Base-by-base conservation (phyloP, 768 basidiomycete genomes). In the Lyophyllum atratum region DNA sequence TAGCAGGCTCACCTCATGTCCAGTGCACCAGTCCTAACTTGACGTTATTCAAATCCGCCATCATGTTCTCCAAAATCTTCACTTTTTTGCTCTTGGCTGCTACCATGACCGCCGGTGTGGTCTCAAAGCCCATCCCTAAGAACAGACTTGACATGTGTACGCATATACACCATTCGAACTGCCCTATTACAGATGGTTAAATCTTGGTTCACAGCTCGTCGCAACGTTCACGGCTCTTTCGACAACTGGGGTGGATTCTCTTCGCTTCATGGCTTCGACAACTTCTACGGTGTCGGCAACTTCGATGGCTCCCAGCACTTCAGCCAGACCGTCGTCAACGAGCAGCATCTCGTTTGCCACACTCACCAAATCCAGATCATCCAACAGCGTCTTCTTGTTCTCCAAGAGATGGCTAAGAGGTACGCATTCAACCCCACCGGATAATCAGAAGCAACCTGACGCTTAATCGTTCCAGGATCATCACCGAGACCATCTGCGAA, bases 201-300 rank as follows among this genome's bases (percentile, higher is more conserved):
- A n/a, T n/a, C n/a, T 24, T 21, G 17, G 7, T 26, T 4, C 49
- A 25, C 45, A 67, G 66, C 55, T 48, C 60, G 52, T 26, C 66
- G 66, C 28, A 58, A 47, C 33, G 28, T 21, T 44, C 43, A 11
- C 48, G n/a, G n/a, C 39, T 72, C 72, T 25, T 74, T 76, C 66
- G 66, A 75, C 66, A 58, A 70, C 62, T 76, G 72, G 70, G 68
- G 66, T 55, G 75, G 74, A 10, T 55, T 68, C 47, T 55, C 62
- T 19, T 71, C 73, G 26, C 58, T 75, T 21, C 47, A 58, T 46
- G 59, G 65, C 51, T 76, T 76, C 55, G 74, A 75, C 54, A 66
- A 72, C 61, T 76, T 76, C 68, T 75, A 73, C 48, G 75, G 74
- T n/a, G 50, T 60, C 17, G 66, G 67, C 37, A 73, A 76, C 67